Conservation (phyloP, 352 stramenopile genomes). For the Pythium rishiriense region DNA sequence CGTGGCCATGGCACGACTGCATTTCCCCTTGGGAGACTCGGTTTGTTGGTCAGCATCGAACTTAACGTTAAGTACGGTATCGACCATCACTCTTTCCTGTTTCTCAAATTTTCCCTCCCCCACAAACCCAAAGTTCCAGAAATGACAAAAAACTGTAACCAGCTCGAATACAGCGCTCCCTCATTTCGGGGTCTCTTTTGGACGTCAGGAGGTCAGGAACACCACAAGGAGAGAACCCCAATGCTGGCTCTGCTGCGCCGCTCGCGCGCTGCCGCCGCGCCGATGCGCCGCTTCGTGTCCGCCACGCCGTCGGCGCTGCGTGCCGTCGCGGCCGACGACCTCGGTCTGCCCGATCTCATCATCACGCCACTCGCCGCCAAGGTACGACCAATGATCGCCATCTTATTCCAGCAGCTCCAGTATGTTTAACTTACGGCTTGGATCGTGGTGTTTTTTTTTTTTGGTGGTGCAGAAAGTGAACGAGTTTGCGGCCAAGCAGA, state of each 20-base stretch:
- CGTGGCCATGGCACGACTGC: too few relatives aligned
- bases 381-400: not conserved
- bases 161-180: not conserved
- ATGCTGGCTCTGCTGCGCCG: constrained; percentile 4
- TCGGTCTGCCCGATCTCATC: constrained; percentile 16
- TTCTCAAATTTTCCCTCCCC: not conserved
- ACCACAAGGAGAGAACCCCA: too few relatives aligned
- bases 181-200: not conserved
- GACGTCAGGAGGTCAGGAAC: too few relatives aligned
- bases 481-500: constrained; percentile 55
- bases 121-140: not conserved
- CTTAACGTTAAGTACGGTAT: too few relatives aligned
- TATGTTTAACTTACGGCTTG: constrained; percentile 1
- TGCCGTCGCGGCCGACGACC: not conserved
- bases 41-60: too few relatives aligned
- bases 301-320: constrained; percentile 2
- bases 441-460: not conserved
- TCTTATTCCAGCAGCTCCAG: not conserved
- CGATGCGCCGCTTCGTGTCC: constrained; percentile 12
- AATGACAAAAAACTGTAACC: not conserved
- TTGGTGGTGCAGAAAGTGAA: constrained; percentile 48
- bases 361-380: constrained; percentile 20
- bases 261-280: not conserved
- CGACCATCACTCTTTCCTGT: too few relatives aligned
- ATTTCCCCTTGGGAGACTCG: too few relatives aligned